A percentile compares a stretch with the other conserved stretches of the same genome.
These are phyloP conservation scores for Baorangia bicolor DNA, from an alignment of 768 basidiomycete genomes.

Conservation along the genomic window DNA sequence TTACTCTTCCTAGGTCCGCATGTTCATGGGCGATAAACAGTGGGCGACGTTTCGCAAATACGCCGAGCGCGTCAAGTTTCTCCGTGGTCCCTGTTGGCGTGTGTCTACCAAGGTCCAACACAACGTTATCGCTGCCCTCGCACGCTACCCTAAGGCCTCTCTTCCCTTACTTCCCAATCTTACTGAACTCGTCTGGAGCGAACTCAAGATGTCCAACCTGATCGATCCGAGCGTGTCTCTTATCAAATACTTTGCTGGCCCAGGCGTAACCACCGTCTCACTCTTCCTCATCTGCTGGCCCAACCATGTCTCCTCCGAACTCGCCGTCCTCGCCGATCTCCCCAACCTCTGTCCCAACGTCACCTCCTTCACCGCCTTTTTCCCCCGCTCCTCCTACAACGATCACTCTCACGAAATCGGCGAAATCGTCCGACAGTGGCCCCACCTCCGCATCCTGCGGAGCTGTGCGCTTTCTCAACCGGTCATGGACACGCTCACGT, in stretches of 20 bases:
- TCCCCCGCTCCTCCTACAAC: slow-evolving; percentile 27
- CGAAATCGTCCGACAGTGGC: slow-evolving; percentile 22
- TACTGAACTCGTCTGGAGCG: slow-evolving; percentile 24
- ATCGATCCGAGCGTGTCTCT: slow-evolving; percentile 25
- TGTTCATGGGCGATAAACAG: slow-evolving; percentile 28
- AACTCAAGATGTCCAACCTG: slow-evolving; percentile 23
- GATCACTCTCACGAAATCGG: slow-evolving; percentile 29
- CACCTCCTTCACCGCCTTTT: slow-evolving; percentile 24
- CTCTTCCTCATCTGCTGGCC: slow-evolving; percentile 27
- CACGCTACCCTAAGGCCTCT: slow-evolving; percentile 8
- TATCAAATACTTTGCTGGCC: slow-evolving; percentile 25
- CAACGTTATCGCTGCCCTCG: slow-evolving; percentile 19
- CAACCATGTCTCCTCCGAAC: slow-evolving; percentile 20
- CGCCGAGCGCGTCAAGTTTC: slow-evolving; percentile 21
- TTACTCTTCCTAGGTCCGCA: slow-evolving; percentile 13
- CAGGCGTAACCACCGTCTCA: slow-evolving; percentile 18
- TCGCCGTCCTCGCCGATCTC: slow-evolving; percentile 20
- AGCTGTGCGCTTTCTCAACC: slow-evolving; percentile 22
- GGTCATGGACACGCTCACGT: slow-evolving; percentile 19
- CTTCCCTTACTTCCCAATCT: slow-evolving; percentile 28
- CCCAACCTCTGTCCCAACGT: slow-evolving; percentile 26
- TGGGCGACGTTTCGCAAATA: slow-evolving; percentile 28
- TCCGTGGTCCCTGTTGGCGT: slow-evolving; percentile 25
- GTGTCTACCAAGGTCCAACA: slow-evolving; percentile 15
- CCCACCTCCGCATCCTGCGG: slow-evolving; percentile 14